phyloP scores from a whole-genome alignment of 371 early-diverging fungal species.

The Mucor lusitanicus region DNA sequence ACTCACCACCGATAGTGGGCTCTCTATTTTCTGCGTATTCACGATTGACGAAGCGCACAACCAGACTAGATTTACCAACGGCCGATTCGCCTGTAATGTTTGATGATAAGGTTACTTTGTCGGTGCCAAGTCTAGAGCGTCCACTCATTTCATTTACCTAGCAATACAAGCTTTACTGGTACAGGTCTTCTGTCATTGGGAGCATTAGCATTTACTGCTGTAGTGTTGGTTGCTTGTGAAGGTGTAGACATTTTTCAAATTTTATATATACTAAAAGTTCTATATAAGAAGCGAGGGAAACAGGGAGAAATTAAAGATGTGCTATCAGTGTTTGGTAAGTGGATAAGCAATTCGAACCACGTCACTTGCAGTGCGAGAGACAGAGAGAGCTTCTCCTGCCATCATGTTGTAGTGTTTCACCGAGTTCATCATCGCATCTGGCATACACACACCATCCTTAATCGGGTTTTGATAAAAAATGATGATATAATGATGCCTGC shows the following conservation, averaged over 20 bases:
- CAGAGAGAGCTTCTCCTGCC: background rate
- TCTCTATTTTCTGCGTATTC: conserved; percentile 96
- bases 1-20: conserved; percentile 92
- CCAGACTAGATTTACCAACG: conserved; percentile 84
- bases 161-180: conserved; percentile 69
- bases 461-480: background rate
- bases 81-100: conserved; percentile 75
- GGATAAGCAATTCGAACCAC: background rate
- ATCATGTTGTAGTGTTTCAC: background rate
- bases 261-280: background rate
- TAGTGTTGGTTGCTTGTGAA: background rate
- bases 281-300: background rate
- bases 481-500: background rate
- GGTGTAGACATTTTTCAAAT: conserved; percentile 6
- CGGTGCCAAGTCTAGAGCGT: background rate
- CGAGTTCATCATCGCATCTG: background rate
- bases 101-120: background rate
- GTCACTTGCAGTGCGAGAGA: background rate
- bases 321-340: background rate
- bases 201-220: background rate
- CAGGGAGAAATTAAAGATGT: conserved; percentile 1
- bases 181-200: conserved; percentile 40
- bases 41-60: conserved; percentile 89
- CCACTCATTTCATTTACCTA: conserved; percentile 48
- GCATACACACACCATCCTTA: background rate